Conservation (phyloP, 108 stramenopile species). For the Nitzschia inconspicua region DNA sequence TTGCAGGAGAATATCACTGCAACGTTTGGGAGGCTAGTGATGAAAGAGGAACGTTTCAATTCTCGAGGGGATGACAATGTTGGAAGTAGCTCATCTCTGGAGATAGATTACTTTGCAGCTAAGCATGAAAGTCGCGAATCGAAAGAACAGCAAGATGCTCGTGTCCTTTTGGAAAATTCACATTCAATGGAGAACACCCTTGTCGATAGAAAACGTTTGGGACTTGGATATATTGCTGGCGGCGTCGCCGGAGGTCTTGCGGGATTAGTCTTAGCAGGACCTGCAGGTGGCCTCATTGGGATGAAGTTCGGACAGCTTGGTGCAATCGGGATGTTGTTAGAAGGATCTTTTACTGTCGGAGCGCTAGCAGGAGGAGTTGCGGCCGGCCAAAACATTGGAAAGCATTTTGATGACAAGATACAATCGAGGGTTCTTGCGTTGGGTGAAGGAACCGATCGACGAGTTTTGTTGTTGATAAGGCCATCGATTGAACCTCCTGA, state of each 20-base stretch:
- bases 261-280: constrained; percentile 56
- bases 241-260: constrained; percentile 61
- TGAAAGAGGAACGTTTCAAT: constrained; percentile 1
- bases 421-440: constrained; percentile 54
- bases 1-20: constrained; percentile 50
- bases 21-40: background rate
- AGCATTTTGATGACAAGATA: constrained; percentile 42
- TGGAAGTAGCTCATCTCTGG: background rate
- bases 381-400: constrained; percentile 47
- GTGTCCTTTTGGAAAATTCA: constrained; percentile 12
- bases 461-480: constrained; percentile 61
- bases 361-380: constrained; percentile 67
- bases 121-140: background rate
- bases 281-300: constrained; percentile 39
- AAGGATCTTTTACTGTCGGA: constrained; percentile 60
- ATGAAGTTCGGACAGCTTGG: constrained; percentile 30
- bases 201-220: constrained; percentile 19
- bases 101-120: background rate
- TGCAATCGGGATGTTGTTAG: constrained; percentile 47
- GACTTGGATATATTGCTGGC: constrained; percentile 46
- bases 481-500: constrained; percentile 68
- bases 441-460: constrained; percentile 34
- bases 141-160: background rate
- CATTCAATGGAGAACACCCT: constrained; percentile 1
- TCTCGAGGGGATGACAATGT: too few species aligned